Base-by-base conservation (phyloP, 2,329 filamentous ascomycete genomes). In the Pezicula neosporulosa region DNA sequence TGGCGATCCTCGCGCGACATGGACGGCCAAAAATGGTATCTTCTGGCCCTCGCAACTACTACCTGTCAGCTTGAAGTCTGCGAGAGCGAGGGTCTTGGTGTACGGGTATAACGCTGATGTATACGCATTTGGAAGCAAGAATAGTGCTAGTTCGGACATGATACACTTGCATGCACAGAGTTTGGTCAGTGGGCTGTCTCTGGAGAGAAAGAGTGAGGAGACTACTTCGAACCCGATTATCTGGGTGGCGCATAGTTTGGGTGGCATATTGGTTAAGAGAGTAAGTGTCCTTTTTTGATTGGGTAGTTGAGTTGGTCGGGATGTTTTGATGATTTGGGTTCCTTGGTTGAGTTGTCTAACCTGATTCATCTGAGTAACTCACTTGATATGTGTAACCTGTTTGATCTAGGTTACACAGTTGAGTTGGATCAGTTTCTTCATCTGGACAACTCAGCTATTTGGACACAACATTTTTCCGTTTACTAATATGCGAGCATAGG, bases 81-180 rank as follows among this genome's bases (percentile, higher is more conserved):
- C 74, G 10, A 77, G 77, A 21, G 84, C 83, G 48, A 82, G 88
- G 47, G 72, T 90, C 18, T 68, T 90, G 49, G 84, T 86, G 1
- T 90, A 89, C 63, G 87, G 87, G 21, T 90, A 90, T 65, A 88
- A 90, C 64, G 85, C 86, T 21, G 84, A 88, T 52, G 75, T 80
- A 1, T 68, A 71, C 36, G 67, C 75, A 1, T 79, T 78, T 55
- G 63, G 64, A 18, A 73, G 69, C 2, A 70, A 74, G 57, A 76
- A 78, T 49, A 78, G 74, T 16, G 79, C 82, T 3, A 86, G 82
- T 61, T 80, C 86, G 57, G 85, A 85, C 68, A 82, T 80, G 60
- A 82, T 90, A 60, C 80, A 84, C 54, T 80, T 87, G 61, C 86
- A 90, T 68, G 86, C 86, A 0, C 85, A 89, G 69, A 86, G 80